Conservation (phyloP, 1,284 basidiomycete genomes). For the Xerocomus tenax region DNA sequence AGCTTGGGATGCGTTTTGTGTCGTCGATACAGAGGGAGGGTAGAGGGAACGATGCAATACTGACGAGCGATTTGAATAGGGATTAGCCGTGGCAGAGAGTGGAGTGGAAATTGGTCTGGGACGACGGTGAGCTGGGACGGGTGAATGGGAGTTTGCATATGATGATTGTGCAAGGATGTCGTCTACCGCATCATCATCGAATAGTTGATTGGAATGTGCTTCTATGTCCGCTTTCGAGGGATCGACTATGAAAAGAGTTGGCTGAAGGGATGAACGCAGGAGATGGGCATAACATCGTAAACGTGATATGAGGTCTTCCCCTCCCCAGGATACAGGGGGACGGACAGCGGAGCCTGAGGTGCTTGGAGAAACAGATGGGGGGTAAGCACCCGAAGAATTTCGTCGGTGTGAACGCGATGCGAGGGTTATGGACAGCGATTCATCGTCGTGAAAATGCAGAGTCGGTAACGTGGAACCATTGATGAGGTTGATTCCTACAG, state of each 20-base stretch:
- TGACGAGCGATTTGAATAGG: conserved; percentile 62
- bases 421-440: conserved; percentile 69
- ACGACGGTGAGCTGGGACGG: conserved; percentile 72
- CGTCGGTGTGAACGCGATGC: conserved; percentile 33
- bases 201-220: conserved; percentile 74
- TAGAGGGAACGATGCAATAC: conserved; percentile 67
- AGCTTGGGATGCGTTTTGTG: conserved; percentile 52
- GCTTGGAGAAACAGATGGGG: conserved; percentile 46
- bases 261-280: conserved; percentile 70
- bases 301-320: conserved; percentile 74
- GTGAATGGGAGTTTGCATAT: conserved; percentile 67
- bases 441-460: conserved; percentile 93
- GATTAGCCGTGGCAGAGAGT: conserved; percentile 34
- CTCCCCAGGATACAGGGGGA: conserved; percentile 61
- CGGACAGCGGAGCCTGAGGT: conserved; percentile 37
- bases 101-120: conserved; percentile 55
- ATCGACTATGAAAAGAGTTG: conserved; percentile 83
- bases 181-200: conserved; percentile 74
- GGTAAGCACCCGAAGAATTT: conserved; percentile 47
- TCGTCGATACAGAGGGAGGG: conserved; percentile 42
- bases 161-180: conserved; percentile 72
- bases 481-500: conserved; percentile 74
- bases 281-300: conserved; percentile 67
- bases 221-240: conserved; percentile 87
- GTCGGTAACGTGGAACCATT: conserved; percentile 86